Percentiles rank a stretch among this genome's conserved stretches.
Evolutionary conservation across 164 flowering plant species (phyloP).

Genomic region (Protea cynaroides): DNA sequence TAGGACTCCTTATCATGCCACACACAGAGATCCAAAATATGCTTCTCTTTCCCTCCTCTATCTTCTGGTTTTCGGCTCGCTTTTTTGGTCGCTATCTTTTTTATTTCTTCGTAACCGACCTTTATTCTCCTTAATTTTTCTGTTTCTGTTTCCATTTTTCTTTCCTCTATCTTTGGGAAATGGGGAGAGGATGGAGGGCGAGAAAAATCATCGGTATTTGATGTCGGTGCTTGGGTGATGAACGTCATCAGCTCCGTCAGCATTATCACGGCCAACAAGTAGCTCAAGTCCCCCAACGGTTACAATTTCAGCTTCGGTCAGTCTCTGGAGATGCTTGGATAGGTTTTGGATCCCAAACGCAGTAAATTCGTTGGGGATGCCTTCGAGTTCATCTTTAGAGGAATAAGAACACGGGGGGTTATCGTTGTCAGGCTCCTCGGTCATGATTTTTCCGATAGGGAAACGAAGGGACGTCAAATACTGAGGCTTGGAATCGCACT

Average conservation of each 20-base stretch:
- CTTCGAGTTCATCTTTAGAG: constrained; percentile 20
- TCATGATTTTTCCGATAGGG: constrained; percentile 31
- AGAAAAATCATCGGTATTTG: constrained; percentile 57
- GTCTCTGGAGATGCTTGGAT: constrained; percentile 4
- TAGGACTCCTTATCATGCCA: too few relatives aligned
- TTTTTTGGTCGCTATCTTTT: too few relatives aligned
- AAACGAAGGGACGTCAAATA: too few relatives aligned
- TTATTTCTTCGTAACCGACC: too few relatives aligned
- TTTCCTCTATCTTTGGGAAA: too few relatives aligned
- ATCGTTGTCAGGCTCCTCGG: constrained; percentile 24
- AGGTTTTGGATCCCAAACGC: constrained; percentile 24
- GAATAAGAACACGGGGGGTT: constrained; percentile 12
- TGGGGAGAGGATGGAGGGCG: constrained; percentile 35
- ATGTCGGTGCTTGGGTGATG: constrained; percentile 94
- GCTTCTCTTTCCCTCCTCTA: too few relatives aligned
- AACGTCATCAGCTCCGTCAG: constrained; percentile 86
- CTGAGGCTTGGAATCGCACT: constrained; percentile 7
- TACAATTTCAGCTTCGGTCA: constrained; percentile 75
- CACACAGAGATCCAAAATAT: too few relatives aligned
- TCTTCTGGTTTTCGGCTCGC: too few relatives aligned
- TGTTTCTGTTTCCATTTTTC: too few relatives aligned
- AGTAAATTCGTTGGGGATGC: constrained; percentile 16
- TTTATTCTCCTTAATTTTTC: too few relatives aligned
- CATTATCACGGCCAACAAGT: constrained; percentile 90
- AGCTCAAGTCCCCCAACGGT: constrained; percentile 78